Evolutionary conservation across 164 flowering plant species (phyloP).

Genomic region (Vitis riparia): DNA sequence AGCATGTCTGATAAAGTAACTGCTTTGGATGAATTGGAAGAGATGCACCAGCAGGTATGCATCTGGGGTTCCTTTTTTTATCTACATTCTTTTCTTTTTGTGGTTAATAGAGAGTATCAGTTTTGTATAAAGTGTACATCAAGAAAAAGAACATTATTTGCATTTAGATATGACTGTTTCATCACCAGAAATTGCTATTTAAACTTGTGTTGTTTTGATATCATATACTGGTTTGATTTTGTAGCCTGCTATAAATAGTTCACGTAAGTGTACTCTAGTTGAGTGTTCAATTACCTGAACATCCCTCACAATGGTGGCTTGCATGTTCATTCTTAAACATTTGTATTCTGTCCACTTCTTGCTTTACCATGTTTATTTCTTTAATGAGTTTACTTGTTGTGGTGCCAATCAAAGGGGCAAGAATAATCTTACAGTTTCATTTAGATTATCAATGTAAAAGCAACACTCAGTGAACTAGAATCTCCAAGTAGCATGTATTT

Average conservation of each 20-base stretch:
- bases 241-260: not conserved
- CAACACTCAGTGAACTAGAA: not conserved
- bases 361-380: not conserved
- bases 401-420: no score
- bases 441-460: no score
- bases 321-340: not conserved
- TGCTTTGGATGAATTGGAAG: slow-evolving; percentile 76
- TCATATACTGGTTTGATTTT: no score
- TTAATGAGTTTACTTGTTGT: not conserved
- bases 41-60: slow-evolving; percentile 85
- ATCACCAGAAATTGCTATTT: not conserved
- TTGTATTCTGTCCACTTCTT: not conserved
- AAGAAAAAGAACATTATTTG: not conserved
- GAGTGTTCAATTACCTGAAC: not conserved
- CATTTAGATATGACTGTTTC: not conserved
- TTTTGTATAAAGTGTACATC: not conserved
- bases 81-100: not conserved
- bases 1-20: slow-evolving; percentile 74
- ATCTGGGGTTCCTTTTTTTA: not conserved
- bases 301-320: not conserved
- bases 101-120: not conserved
- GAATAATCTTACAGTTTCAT: no score
- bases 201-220: not conserved
- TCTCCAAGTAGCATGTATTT: no score
- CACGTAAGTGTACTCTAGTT: not conserved